phyloP scores from a whole-genome alignment of 1,284 basidiomycete species.

The Termitomyces sp. region DNA sequence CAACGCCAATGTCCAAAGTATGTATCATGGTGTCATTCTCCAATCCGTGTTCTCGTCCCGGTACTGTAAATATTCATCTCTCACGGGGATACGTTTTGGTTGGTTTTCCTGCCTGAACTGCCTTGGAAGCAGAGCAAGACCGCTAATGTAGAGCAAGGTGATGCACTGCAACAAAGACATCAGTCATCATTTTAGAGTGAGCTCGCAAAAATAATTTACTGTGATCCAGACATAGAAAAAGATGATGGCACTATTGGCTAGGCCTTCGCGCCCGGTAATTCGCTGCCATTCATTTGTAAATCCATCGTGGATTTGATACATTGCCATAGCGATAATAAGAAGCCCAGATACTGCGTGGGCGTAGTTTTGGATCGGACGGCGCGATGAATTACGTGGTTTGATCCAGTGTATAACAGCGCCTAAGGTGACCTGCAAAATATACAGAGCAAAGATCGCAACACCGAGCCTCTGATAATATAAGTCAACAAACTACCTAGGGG shows the following conservation, averaged over 20 bases:
- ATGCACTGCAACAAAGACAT: slow-evolving; percentile 32
- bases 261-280: slow-evolving; percentile 35
- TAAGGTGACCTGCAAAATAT: slow-evolving; percentile 50
- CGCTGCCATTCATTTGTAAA: slow-evolving; percentile 44
- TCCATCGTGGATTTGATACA: slow-evolving; percentile 51
- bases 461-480: slow-evolving; percentile 43
- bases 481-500: slow-evolving; percentile 1
- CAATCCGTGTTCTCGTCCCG: slow-evolving; percentile 13
- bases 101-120: slow-evolving; percentile 41
- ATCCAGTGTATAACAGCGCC: slow-evolving; percentile 59
- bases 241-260: slow-evolving; percentile 36
- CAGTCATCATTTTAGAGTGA: background rate
- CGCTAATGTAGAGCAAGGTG: slow-evolving; percentile 41
- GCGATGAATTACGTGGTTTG: slow-evolving; percentile 36
- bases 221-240: slow-evolving; percentile 50
- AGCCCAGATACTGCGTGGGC: slow-evolving; percentile 52
- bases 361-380: slow-evolving; percentile 55
- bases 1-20: too few relatives aligned
- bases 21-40: background rate
- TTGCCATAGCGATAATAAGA: slow-evolving; percentile 42
- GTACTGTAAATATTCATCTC: slow-evolving; percentile 15
- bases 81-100: slow-evolving; percentile 7
- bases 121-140: slow-evolving; percentile 42
- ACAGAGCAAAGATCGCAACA: slow-evolving; percentile 54
- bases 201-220: slow-evolving; percentile 31